Base-by-base conservation (phyloP, 1,139 yeast genomes). In the Yamadazyma jaroonii region DNA sequence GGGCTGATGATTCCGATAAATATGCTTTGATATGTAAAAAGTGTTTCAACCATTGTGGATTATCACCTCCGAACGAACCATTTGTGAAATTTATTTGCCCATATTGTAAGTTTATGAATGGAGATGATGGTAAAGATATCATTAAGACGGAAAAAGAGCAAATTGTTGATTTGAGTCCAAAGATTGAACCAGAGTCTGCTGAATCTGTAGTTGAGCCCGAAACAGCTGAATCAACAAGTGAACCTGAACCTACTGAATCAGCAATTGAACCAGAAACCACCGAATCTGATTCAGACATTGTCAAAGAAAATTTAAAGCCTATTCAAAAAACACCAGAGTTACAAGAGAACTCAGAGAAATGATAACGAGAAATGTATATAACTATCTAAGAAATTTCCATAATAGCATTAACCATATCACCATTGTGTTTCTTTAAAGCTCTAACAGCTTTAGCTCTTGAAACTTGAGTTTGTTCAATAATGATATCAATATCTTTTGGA, bases 331-430 rank as follows among this genome's bases (percentile, higher is more conserved):
- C n/a, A n/a, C n/a, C n/a, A n/a, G n/a, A n/a, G n/a, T n/a, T n/a
- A n/a, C n/a, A n/a, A n/a, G n/a, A n/a, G n/a, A n/a, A n/a, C n/a
- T n/a, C n/a, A 17, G 20, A 17, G 20, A 17, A 17, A 17, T 4
- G 6, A 4, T 17, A 17, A 17, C 20, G 20, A 17, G 20, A 17
- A 17, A 17, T 17, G 14, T 27, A 27, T 27, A n/a, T 5, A 29
- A 4, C n/a, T 29, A 45, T 32, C 50, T 65, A 68, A 50, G 92
- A 80, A 64, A 90, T 76, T 53, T 87, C 85, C 95, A 90, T 87
- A 63, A 90, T 87, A 53, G 97, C 92, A 62, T 89, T 90, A 64
- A 92, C 97, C 72, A 92, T 82, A 66, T 92, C 97, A 67, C 92
- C 89, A 57, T 87, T 79, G 76, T 90, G 90, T 54, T 79, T 82